phyloP scores from a whole-genome alignment of 768 basidiomycete species.

The Lentinula guzmanii region DNA sequence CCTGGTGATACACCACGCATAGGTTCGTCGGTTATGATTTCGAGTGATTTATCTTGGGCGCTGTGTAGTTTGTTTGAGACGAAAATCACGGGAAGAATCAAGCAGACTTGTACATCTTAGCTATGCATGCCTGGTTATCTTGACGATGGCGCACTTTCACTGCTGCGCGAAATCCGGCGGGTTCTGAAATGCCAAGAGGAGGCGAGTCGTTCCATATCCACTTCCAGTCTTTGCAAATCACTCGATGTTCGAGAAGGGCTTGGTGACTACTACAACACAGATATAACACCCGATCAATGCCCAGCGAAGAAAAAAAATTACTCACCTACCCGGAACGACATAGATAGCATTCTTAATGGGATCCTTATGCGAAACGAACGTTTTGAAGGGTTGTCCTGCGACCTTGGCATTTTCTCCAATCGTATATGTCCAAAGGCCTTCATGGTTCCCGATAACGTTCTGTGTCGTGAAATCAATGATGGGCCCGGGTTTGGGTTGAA shows the following conservation, averaged over 20 bases:
- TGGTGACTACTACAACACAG: constrained; percentile 47
- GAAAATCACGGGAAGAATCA: not conserved
- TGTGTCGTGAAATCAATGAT: constrained; percentile 58
- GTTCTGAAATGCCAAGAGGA: constrained; percentile 36
- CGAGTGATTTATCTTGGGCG: constrained; percentile 21
- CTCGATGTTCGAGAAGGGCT: constrained; percentile 28
- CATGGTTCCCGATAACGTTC: constrained; percentile 50
- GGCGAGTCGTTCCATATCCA: constrained; percentile 75
- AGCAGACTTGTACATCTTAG: constrained; percentile 35
- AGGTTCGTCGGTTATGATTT: constrained; percentile 50
- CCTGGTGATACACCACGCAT: constrained; percentile 71
- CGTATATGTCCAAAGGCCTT: constrained; percentile 81
- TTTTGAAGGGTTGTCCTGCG: constrained; percentile 48
- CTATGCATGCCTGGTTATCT: constrained; percentile 44
- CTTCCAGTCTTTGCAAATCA: constrained; percentile 34
- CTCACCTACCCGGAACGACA: constrained; percentile 70
- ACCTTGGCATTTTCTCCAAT: constrained; percentile 77
- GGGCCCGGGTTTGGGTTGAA: constrained; percentile 60
- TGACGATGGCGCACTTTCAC: constrained; percentile 73
- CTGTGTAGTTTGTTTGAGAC: constrained; percentile 13
- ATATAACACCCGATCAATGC: not conserved
- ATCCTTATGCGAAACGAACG: constrained; percentile 77
- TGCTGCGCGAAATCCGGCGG: constrained; percentile 39
- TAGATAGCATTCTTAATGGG: constrained; percentile 55
- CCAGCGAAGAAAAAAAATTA: constrained; percentile 3